These are phyloP conservation scores for Boletus reticulatus DNA, from an alignment of 768 basidiomycete species.

Conservation along the genomic window DNA sequence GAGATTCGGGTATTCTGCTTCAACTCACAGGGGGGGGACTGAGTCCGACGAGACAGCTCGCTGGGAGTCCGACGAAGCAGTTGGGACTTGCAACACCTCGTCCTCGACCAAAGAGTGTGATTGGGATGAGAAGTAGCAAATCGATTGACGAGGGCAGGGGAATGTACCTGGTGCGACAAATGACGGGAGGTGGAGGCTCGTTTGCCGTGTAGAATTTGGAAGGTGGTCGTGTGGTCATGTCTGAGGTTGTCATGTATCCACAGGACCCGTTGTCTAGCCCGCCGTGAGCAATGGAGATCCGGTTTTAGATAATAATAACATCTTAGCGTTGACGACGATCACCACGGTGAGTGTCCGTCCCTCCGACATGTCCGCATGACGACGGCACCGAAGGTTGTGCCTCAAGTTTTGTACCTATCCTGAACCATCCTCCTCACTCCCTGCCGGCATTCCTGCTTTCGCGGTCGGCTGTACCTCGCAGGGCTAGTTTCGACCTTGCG, in stretches of 20 bases:
- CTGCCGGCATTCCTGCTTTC: conserved; percentile 12
- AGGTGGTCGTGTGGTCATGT: neutral
- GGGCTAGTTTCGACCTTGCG: neutral
- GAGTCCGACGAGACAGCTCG: conserved; percentile 65
- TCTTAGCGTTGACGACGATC: conserved; percentile 1
- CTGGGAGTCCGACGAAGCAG: conserved; percentile 70
- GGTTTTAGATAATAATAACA: conserved; percentile 4
- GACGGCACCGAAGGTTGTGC: neutral
- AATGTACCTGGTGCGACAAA: conserved; percentile 74
- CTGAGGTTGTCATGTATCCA: conserved; percentile 19
- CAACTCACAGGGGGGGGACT: conserved; percentile 69
- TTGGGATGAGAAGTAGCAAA: conserved; percentile 62
- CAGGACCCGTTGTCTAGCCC: neutral
- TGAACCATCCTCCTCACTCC: neutral
- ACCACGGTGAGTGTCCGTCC: neutral
- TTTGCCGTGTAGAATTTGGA: conserved; percentile 21
- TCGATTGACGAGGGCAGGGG: conserved; percentile 64
- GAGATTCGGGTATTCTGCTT: conserved; percentile 37
- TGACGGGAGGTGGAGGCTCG: conserved; percentile 56
- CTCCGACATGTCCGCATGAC: conserved; percentile 5
- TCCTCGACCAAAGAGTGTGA: conserved; percentile 76
- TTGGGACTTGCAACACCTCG: conserved; percentile 42
- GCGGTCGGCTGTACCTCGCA: conserved; percentile 1
- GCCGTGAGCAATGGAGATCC: conserved; percentile 7
- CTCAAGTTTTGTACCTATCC: neutral